Base-by-base conservation (phyloP, 2,329 filamentous ascomycete genomes). In the Sarocladiaceae sp. region DNA sequence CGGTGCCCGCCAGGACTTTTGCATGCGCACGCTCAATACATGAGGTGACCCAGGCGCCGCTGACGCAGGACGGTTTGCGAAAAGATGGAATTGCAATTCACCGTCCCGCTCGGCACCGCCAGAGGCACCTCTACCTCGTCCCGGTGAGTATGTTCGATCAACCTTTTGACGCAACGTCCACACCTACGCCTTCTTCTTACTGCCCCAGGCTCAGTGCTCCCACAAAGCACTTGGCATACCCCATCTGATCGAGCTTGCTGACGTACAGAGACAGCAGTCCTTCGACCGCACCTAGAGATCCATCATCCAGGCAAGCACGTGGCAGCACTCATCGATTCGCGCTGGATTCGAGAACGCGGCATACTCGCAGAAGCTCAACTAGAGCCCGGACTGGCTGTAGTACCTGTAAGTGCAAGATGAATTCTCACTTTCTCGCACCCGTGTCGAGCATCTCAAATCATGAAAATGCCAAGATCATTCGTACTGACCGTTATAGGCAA, bases 371-470 rank as follows among this genome's bases (percentile, higher is more conserved):
- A 18, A 65, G 63, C 48, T 64, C 63, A 10, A 61, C 59, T 2
- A 58, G 63, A 32, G 62, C 63, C 13, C 63, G 63, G 15, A 64
- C 63, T 12, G 63, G 63, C 24, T 66, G 63, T 43, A 53, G 48
- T 24, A 66, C 62, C 12, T 66, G 63, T 66, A 51, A 60, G 60
- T 58, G 33, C n/a, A n/a, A n/a, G n/a, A n/a, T n/a, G n/a, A n/a
- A n/a, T n/a, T n/a, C n/a, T n/a, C n/a, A n/a, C n/a, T 31, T 12
- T 33, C 37, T 51, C 46, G 35, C 45, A n/a, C n/a, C n/a, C n/a
- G n/a, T n/a, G n/a, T n/a, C n/a, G n/a, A n/a, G n/a, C n/a, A n/a
- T n/a, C n/a, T n/a, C n/a, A 26, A 13, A 39, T 16, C 10, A 13
- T 13, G 3, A n/a, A 29, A 6, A 15, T 13, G 4, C 32, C 31